Evolutionary conservation across 371 early-diverging fungal species (phyloP), one percentile per base, ranked within the genome.

Genomic region (Funneliformis caledonium): DNA sequence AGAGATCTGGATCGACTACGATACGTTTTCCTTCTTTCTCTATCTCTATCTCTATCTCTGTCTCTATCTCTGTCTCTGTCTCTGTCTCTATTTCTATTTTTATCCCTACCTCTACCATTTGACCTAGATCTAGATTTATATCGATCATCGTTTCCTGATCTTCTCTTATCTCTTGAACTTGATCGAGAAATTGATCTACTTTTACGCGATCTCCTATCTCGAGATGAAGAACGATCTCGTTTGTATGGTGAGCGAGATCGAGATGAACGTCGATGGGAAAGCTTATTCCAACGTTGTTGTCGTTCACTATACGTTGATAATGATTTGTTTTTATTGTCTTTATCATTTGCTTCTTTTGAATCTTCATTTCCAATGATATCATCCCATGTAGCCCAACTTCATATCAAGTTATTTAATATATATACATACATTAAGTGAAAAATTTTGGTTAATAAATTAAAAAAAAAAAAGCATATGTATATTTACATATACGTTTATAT

Each of bases 341-440:
- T 81, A 14, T 43, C 60, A 72, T 31, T 69, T 80, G 61, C 42
- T 19, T 26, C 72, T 31, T 43, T 76, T 75, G 56, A 37, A 22
- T 81, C 72, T 64, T 82, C 76, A 45, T 77, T 73, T 14, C 81
- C 78, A 45, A 84, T 62, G 12, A 84, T 78, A 75, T 84, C 84
- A 76, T 84, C 80, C 84, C 84, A 84, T 72, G 84, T 82, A 42
- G 74, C 80, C 84, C 84, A 78, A 43, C 78, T 78, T 69, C 22
- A 11, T 65, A 65, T 65, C 65, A 7, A 37, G 11, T 65, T 65
- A 37, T 65, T 59, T n/a, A n/a, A 65, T 14, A 65, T 14, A 33
- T 22, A 22, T 11, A 14, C 8, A 65, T 65, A 14, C n/a, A n/a
- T 11, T 65, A 31, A 31, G 8, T 11, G 61, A 26, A 22, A 60